These are phyloP conservation scores for Phytophthora tubulina DNA, from an alignment of 352 stramenopile species.

Conservation along the genomic window DNA sequence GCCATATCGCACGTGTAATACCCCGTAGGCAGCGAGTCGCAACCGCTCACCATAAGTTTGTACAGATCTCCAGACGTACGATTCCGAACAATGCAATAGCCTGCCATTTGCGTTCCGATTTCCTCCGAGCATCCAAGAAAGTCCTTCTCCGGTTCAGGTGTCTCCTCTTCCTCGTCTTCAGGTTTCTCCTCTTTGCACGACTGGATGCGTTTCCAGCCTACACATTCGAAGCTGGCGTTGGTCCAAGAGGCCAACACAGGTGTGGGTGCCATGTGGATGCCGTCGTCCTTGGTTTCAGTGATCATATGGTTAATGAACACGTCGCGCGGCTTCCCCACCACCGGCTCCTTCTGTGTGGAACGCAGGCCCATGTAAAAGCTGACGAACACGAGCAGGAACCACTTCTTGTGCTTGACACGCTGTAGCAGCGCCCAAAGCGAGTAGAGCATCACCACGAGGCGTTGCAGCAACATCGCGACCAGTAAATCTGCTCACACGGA, in stretches of 20 bases:
- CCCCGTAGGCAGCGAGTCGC: slow-evolving; percentile 73
- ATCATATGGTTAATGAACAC: slow-evolving; percentile 83
- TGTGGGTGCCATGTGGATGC: slow-evolving; percentile 67
- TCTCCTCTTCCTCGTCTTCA: slow-evolving; percentile 50
- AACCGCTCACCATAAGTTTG: slow-evolving; percentile 85
- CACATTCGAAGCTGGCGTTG: slow-evolving; percentile 84
- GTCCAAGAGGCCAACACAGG: slow-evolving; percentile 71
- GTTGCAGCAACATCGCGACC: slow-evolving; percentile 72
- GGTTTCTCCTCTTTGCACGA: slow-evolving; percentile 64
- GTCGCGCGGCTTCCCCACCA: slow-evolving; percentile 68
- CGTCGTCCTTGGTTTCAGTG: slow-evolving; percentile 70
- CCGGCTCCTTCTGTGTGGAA: slow-evolving; percentile 60
- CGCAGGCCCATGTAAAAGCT: slow-evolving; percentile 68
- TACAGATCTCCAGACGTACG: slow-evolving; percentile 82
- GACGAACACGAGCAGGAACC: slow-evolving; percentile 60
- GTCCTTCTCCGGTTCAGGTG: slow-evolving; percentile 69
- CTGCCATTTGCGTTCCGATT: slow-evolving; percentile 77
- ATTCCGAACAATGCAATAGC: slow-evolving; percentile 88
- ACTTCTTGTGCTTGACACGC: slow-evolving; percentile 78
- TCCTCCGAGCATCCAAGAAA: slow-evolving; percentile 77
- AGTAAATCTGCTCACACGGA: not conserved
- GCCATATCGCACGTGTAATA: slow-evolving; percentile 87
- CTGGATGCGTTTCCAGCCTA: slow-evolving; percentile 88
- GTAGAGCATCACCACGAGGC: slow-evolving; percentile 73
- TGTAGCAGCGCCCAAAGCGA: slow-evolving; percentile 67